Evolutionary conservation across 306 rosid genomes (phyloP).

Genomic region (Cercis canadensis): DNA sequence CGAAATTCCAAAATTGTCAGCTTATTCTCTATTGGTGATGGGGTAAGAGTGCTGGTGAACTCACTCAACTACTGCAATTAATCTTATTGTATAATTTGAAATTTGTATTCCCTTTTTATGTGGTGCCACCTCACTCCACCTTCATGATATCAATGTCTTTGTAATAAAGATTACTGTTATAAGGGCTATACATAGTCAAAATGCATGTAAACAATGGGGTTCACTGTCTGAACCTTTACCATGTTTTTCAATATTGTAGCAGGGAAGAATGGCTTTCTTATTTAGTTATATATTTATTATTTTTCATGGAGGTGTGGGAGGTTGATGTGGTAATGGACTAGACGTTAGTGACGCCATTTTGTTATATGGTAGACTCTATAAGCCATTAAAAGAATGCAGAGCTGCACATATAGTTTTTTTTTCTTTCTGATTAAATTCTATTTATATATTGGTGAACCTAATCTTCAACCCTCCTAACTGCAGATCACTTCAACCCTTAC

Average conservation of each 20-base stretch:
- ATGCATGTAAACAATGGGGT: too few relatives aligned
- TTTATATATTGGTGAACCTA: conserved; percentile 9
- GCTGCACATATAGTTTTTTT: not conserved
- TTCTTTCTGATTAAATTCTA: too few relatives aligned
- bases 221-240: too few relatives aligned
- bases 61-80: not conserved
- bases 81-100: too few relatives aligned
- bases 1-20: conserved; percentile 50
- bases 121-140: too few relatives aligned
- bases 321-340: not conserved
- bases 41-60: conserved; percentile 49
- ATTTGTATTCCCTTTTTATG: not conserved
- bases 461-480: conserved; percentile 7
- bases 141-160: too few relatives aligned
- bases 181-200: too few relatives aligned
- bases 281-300: too few relatives aligned
- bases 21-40: conserved; percentile 66
- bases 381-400: not conserved
- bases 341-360: not conserved
- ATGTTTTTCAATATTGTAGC: too few relatives aligned
- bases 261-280: too few relatives aligned
- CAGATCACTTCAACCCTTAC: conserved; percentile 70
- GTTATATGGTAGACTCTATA: not conserved
- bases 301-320: too few relatives aligned
- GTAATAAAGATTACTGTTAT: too few relatives aligned